These are phyloP conservation scores for Leavenworthia alabamica DNA, from an alignment of 345 rosid species.

Conservation along the genomic window DNA sequence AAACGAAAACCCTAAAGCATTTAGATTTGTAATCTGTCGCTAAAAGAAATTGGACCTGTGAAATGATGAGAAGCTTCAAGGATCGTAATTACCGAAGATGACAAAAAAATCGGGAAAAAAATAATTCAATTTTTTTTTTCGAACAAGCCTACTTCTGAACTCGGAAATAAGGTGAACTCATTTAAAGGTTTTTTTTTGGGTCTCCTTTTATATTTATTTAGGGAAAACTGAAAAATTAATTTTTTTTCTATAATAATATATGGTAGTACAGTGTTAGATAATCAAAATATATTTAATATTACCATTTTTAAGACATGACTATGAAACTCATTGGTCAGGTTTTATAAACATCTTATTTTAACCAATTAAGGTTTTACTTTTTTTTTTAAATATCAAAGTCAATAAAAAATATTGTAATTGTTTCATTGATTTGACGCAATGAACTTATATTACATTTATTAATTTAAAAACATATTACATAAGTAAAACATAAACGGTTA, in stretches of 20 bases:
- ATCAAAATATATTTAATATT: neutral
- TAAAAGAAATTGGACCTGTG: constrained; percentile 3
- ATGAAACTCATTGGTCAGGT: no score
- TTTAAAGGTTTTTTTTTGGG: neutral
- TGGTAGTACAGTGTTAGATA: neutral
- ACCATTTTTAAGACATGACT: neutral
- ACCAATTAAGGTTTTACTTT: neutral
- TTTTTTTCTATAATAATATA: neutral
- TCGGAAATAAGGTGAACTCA: neutral
- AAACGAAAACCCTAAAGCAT: constrained; percentile 20
- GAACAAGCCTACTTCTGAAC: neutral
- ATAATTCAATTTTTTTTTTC: neutral
- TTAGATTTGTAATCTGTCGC: constrained; percentile 9
- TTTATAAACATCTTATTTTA: no score
- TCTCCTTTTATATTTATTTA: neutral
- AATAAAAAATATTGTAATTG: no score
- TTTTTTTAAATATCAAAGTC: no score
- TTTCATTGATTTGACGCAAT: no score
- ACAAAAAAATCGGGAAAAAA: constrained; percentile 1
- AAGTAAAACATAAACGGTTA: no score
- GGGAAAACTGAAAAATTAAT: neutral
- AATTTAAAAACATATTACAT: no score
- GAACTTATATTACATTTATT: no score
- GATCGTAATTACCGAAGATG: neutral
- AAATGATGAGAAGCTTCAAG: constrained; percentile 9